A percentile compares a stretch with the other conserved stretches of the same genome.
Evolutionary conservation across 768 basidiomycete species (phyloP).

Genomic region (Asterophora parasitica): DNA sequence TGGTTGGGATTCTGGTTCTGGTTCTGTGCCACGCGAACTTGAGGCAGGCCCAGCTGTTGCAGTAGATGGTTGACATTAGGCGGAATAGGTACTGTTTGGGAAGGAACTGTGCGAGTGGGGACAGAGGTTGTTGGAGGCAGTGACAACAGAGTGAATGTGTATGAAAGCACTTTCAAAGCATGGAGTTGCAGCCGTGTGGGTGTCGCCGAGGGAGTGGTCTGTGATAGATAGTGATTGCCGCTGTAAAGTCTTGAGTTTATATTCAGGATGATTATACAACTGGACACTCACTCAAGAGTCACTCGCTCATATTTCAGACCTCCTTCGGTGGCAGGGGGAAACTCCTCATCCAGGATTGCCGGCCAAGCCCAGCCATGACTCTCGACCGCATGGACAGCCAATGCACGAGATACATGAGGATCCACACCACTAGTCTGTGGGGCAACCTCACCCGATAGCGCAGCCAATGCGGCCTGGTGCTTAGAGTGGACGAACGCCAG

Average conservation of each 20-base stretch:
- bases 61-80: conserved; percentile 57
- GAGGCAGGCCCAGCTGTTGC: conserved; percentile 60
- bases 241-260: conserved; percentile 27
- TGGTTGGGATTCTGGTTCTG: conserved; percentile 31
- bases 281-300: conserved; percentile 35
- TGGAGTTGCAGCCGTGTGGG: conserved; percentile 61
- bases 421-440: conserved; percentile 3
- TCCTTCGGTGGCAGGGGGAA: conserved; percentile 33
- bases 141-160: conserved; percentile 48
- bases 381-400: conserved; percentile 32
- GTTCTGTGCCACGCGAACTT: conserved; percentile 35
- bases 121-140: conserved; percentile 23
- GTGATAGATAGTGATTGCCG: conserved; percentile 49
- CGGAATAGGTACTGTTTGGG: conserved; percentile 32
- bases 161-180: conserved; percentile 58
- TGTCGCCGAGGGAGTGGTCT: conserved; percentile 36
- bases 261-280: not conserved
- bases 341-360: conserved; percentile 41
- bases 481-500: conserved; percentile 35
- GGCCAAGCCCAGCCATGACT: conserved; percentile 46
- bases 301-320: conserved; percentile 38
- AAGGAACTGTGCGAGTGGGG: conserved; percentile 19
- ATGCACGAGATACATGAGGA: conserved; percentile 17
- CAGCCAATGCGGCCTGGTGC: conserved; percentile 40
- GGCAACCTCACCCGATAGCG: conserved; percentile 21